Evolutionary conservation across 768 basidiomycete genomes (phyloP), one percentile per base, ranked within the genome.

Genomic region (Russula emetica): DNA sequence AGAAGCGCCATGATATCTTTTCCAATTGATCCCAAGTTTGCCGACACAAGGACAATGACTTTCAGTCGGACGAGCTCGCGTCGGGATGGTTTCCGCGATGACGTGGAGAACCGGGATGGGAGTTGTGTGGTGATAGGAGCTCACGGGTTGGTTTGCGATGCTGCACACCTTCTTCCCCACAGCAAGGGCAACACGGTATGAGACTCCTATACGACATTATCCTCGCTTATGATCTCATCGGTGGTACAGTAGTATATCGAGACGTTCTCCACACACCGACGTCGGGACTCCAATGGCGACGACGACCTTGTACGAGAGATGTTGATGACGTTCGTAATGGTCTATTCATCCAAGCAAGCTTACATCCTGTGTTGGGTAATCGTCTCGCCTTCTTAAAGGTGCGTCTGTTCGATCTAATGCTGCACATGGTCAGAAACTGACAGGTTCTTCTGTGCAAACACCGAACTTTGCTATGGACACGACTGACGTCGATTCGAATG

Each of bases 391-490:
- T 44, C 9, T 45, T 57, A 24, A 57, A 57, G 55, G 55, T 57
- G 28, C 1, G 18, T 32, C n/a, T 45, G n/a, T 45, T 45, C 20
- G 10, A 45, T 32, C 34, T 57, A 28, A 57, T 57, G 18, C 26
- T 30, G 55, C 40, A 57, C 42, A n/a, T 34, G 5, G 40, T 32
- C 20, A 1, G 30, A 45, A 16, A 18, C 26, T 32, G 28, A 45
- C 18, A n/a, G 26, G 4, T 45, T 30, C 42, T 45, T 34, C 42
- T 45, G 55, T 30, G 55, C 11, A 57, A 42, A 57, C 55, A 11
- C 42, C 55, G 2, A 55, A 55, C 38, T 55, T 55, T 55, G 55
- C 55, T 10, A 55, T 55, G 55, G 40, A 55, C 13, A 42, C 24
- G 8, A 26, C 26, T 28, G 55, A 55, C 30, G 16, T 57, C 5